These are phyloP conservation scores for Eustoma russellianum DNA, from an alignment of 257 asterid species.

Conservation along the genomic window DNA sequence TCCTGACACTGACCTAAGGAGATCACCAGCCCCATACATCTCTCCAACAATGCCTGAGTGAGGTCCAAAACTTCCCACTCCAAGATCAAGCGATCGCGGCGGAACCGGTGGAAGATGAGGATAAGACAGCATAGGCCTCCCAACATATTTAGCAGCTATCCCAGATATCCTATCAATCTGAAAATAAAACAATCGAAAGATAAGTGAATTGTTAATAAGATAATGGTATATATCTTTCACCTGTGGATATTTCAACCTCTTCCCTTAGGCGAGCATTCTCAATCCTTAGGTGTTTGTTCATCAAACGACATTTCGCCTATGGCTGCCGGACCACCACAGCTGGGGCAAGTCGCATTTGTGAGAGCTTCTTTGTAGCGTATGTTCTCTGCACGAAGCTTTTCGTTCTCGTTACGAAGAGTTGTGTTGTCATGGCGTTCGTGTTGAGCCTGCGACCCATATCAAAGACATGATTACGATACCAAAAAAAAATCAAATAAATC, in stretches of 20 bases:
- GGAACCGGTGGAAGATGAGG: slow-evolving; percentile 38
- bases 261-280: slow-evolving; percentile 69
- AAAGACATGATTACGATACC: background rate
- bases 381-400: slow-evolving; percentile 58
- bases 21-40: slow-evolving; percentile 39
- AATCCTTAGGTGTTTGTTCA: slow-evolving; percentile 57
- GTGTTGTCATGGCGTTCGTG: slow-evolving; percentile 76
- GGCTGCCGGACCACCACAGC: slow-evolving; percentile 79
- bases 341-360: slow-evolving; percentile 55
- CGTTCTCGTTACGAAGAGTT: slow-evolving; percentile 51
- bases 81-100: slow-evolving; percentile 45
- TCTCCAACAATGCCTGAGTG: slow-evolving; percentile 35
- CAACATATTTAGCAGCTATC: slow-evolving; percentile 64
- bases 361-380: slow-evolving; percentile 66
- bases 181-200: background rate
- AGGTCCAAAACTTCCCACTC: slow-evolving; percentile 37
- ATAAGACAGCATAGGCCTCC: slow-evolving; percentile 47
- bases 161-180: slow-evolving; percentile 76
- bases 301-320: slow-evolving; percentile 76
- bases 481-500: too few species aligned
- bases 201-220: background rate
- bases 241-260: slow-evolving; percentile 31
- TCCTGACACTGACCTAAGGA: slow-evolving; percentile 56
- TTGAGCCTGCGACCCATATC: slow-evolving; percentile 36
- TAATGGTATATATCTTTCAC: background rate